Evolutionary conservation across 2,329 filamentous ascomycete genomes (phyloP), one percentile per base, ranked within the genome.

Genomic region (Sporothrix humicola): DNA sequence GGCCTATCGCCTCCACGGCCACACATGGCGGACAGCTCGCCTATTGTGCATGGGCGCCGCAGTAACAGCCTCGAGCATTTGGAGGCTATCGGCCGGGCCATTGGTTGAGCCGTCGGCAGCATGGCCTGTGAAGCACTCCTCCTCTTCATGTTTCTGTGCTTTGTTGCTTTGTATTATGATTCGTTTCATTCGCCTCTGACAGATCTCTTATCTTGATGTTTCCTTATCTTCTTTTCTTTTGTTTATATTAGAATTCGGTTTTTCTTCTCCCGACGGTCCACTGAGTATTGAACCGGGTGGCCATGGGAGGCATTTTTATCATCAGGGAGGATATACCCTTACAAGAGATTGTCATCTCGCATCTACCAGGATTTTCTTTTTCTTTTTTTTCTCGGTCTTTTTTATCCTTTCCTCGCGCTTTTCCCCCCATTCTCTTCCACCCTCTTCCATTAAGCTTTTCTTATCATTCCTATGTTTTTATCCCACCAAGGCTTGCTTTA

Each of bases 1-100:
- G 86, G 84, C 2, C 79, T 88, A 5, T 86, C 87, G 23, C 86
- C 87, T 1, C 84, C 85, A 9, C 86, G 86, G 13, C 66, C 63
- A n/a, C 48, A 17, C 44, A 17, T 65, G n/a, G 31, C 69, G 23
- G 66, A 71, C 37, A 65, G 56, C 48, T 48, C 56, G 17, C 54
- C 20, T 20, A 20, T 42, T 42, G 46, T 56, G 44, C 46, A 56
- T 56, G 66, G 44, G n/a, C 65, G 72, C n/a, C 65, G 59, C 59
- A 71, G 48, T 37, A 66, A 52, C 59, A 66, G 72, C 42, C 48
- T 68, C 12, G 59, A 46, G 46, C 66, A 68, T n/a, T 26, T 44
- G 10, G 42, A 59, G 12, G 50, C 52, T 37, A 69, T 72, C 37
- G 73, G 73, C 44, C 69, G 61, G 8, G 69, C 69, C 52, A 69